Base-by-base conservation (phyloP, 176 grass and related monocot genomes). In the Bothriochloa decipiens region DNA sequence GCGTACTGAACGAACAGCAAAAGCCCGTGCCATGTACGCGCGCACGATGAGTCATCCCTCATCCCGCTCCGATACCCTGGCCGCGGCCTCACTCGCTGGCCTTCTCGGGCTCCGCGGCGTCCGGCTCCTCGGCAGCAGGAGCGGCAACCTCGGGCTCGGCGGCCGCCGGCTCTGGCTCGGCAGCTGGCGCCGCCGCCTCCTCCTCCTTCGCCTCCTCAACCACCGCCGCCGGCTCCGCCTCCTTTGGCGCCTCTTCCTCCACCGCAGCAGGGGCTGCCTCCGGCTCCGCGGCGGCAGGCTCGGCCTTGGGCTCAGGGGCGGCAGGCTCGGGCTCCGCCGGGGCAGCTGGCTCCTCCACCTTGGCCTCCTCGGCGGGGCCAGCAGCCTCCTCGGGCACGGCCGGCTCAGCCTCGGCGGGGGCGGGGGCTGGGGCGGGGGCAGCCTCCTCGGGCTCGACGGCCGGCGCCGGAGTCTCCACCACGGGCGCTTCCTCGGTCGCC, bases 401-500 rank as follows among this genome's bases (percentile, higher is more conserved):
- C 8, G 58, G n/a, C 58, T 65, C 86, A 5, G 63, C 93, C 65
- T 74, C 49, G 49, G 16, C 36, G 32, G 46, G 46, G n/a, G n/a
- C n/a, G n/a, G n/a, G n/a, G n/a, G n/a, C n/a, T n/a, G n/a, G n/a
- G 45, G 84, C 82, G 12, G 87, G 84, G 35, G 3, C 47, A 14
- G 72, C 58, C 88, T 80, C 91, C 86, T 84, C 88, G 11, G 23
- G n/a, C 1, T 28, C 65, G 20, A 22, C 83, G 11, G 47, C 47
- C 72, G 78, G 20, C 71, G 46, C 35, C 27, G 79, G 8, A 1
- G 15, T 23, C 79, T 87, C 86, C 45, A 47, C 86, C 29, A 13
- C 84, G 0, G 88, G 80, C 36, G 68, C 80, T 75, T 90, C 88
- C 84, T 86, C 84, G 3, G 86, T 41, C 76, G 68, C 68, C 25